phyloP scores from a whole-genome alignment of 2,329 filamentous ascomycete species.

The Monosporascus sp. region DNA sequence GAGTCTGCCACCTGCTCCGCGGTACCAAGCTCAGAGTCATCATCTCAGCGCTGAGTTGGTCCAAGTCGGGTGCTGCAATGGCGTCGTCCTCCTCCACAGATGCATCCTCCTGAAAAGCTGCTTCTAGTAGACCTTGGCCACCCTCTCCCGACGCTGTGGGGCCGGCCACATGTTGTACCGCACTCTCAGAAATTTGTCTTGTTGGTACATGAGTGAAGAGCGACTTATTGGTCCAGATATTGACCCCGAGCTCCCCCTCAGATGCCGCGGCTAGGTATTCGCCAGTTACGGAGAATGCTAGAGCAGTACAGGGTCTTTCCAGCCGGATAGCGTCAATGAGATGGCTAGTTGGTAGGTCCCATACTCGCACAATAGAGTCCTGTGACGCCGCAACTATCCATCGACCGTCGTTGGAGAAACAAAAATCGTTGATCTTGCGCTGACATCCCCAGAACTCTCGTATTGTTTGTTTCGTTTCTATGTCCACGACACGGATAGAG shows the following conservation, averaged over 20 bases:
- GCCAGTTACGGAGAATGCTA: constrained; percentile 84
- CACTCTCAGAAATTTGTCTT: constrained; percentile 72
- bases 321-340: constrained; percentile 87
- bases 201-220: constrained; percentile 87
- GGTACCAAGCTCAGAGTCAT: constrained; percentile 87
- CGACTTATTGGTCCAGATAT: constrained; percentile 91
- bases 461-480: constrained; percentile 84
- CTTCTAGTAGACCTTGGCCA: constrained; percentile 68
- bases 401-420: constrained; percentile 86
- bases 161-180: constrained; percentile 58
- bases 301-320: constrained; percentile 69
- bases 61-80: constrained; percentile 51
- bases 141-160: constrained; percentile 81
- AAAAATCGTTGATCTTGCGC: constrained; percentile 70
- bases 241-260: constrained; percentile 77
- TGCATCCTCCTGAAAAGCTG: constrained; percentile 58
- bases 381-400: constrained; percentile 89
- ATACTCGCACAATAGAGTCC: constrained; percentile 75
- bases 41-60: constrained; percentile 77
- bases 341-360: constrained; percentile 94
- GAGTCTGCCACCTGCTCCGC: constrained; percentile 86
- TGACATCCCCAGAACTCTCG: constrained; percentile 85
- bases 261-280: constrained; percentile 92
- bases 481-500: constrained; percentile 82
- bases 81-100: constrained; percentile 48